A percentile compares a stretch with the other conserved stretches of the same genome.
These are phyloP conservation scores for Boletus rubropictus DNA, from an alignment of 768 basidiomycete genomes.

Conservation along the genomic window DNA sequence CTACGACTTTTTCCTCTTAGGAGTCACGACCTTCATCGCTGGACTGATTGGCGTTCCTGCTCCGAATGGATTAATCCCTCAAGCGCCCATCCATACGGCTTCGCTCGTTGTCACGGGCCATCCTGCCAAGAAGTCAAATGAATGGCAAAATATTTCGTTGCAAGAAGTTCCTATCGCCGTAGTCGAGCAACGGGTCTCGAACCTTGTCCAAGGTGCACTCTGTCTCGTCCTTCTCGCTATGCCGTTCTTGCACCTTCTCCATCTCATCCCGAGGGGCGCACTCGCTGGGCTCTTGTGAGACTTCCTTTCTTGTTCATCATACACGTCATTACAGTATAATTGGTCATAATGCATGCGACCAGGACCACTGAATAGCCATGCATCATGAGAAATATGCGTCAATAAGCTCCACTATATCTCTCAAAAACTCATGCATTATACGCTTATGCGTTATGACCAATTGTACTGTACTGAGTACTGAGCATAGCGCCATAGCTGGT, in stretches of 20 bases:
- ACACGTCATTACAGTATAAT: not conserved
- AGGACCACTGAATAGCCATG: not conserved
- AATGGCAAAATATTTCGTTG: conserved; percentile 25
- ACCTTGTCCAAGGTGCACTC: conserved; percentile 76
- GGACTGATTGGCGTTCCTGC: conserved; percentile 84
- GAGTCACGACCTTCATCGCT: conserved; percentile 83
- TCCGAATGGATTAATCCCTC: conserved; percentile 79
- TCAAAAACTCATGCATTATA: not conserved
- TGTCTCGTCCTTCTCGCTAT: conserved; percentile 76
- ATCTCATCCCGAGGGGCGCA: conserved; percentile 75
- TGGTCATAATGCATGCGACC: not conserved
- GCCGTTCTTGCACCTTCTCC: conserved; percentile 76
- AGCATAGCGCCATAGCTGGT: conserved; percentile 54
- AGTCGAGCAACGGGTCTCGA: conserved; percentile 91
- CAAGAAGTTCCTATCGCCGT: conserved; percentile 63
- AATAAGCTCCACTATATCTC: not conserved
- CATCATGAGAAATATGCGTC: not conserved
- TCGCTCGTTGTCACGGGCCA: conserved; percentile 69
- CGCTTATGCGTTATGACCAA: not conserved
- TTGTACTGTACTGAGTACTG: not conserved
- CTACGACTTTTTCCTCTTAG: conserved; percentile 87
- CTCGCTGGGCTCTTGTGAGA: conserved; percentile 80
- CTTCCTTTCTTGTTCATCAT: conserved; percentile 11
- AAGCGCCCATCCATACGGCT: conserved; percentile 89
- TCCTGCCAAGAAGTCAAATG: conserved; percentile 34